phyloP scores from a whole-genome alignment of 2,329 filamentous ascomycete species.

The Neophaeococcomyces aloes region DNA sequence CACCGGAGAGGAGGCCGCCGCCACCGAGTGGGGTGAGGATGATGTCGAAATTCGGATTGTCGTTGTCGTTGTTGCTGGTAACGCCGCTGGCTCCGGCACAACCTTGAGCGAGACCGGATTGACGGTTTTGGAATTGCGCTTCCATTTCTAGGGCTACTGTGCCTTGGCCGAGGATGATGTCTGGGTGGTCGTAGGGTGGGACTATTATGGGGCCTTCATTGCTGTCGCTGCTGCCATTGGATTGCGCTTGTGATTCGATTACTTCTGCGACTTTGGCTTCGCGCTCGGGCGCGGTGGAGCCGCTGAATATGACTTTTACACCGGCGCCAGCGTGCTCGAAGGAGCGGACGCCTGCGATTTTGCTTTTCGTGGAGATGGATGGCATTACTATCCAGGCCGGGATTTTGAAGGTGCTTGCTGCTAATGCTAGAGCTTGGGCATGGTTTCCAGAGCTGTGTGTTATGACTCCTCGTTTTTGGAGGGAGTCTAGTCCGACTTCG shows the following conservation, averaged over 20 bases:
- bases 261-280: constrained; percentile 65
- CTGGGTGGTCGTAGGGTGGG: constrained; percentile 83
- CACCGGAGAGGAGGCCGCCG: constrained; percentile 75
- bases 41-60: constrained; percentile 43
- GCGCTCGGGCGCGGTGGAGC: constrained; percentile 67
- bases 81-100: constrained; percentile 18
- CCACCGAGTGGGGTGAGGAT: constrained; percentile 79
- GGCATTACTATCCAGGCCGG: constrained; percentile 91
- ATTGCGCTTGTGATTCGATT: constrained; percentile 47
- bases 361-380: constrained; percentile 67
- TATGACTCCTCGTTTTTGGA: constrained; percentile 60
- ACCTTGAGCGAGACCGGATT: constrained; percentile 20
- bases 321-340: constrained; percentile 44
- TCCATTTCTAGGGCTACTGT: constrained; percentile 76
- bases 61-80: neutral
- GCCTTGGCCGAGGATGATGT: constrained; percentile 90
- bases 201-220: constrained; percentile 63
- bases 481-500: constrained; percentile 51
- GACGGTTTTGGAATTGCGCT: constrained; percentile 53
- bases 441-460: constrained; percentile 82
- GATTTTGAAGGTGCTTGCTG: constrained; percentile 61
- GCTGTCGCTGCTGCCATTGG: neutral
- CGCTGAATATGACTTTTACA: constrained; percentile 68
- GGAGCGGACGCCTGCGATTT: constrained; percentile 69
- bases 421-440: constrained; percentile 81